These are phyloP conservation scores for Corylus avellana DNA, from an alignment of 306 rosid species.

Conservation along the genomic window DNA sequence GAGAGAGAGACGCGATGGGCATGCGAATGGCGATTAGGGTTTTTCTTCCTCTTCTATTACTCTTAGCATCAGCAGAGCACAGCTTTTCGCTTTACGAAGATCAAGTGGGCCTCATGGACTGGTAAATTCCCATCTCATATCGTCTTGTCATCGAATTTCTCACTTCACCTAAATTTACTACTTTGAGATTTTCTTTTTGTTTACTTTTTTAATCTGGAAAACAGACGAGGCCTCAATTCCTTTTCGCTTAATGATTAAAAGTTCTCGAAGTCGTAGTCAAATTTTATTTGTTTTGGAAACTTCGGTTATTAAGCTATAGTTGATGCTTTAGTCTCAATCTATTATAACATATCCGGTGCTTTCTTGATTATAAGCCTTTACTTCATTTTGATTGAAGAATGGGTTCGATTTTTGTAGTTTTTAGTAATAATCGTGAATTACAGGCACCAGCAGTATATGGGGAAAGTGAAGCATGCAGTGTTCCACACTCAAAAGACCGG, in stretches of 20 bases:
- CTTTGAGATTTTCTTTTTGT: neutral
- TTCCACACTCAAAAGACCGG: slow-evolving; percentile 89
- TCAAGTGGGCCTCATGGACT: slow-evolving; percentile 96
- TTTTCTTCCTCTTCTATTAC: slow-evolving; percentile 39
- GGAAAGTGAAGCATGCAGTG: slow-evolving; percentile 90
- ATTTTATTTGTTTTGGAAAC: neutral
- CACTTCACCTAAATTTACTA: neutral
- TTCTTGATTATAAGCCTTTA: neutral
- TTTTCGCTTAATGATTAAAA: slow-evolving; percentile 2
- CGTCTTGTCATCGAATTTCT: neutral
- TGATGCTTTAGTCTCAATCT: neutral
- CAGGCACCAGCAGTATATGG: slow-evolving; percentile 94
- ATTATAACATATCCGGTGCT: neutral
- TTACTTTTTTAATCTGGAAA: neutral
- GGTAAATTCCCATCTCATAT: slow-evolving; percentile 53
- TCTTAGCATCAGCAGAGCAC: slow-evolving; percentile 36
- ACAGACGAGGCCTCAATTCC: slow-evolving; percentile 9
- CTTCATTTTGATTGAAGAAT: neutral
- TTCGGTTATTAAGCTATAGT: neutral
- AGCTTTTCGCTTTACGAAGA: slow-evolving; percentile 74
- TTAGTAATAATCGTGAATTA: slow-evolving; percentile 15
- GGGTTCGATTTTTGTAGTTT: slow-evolving; percentile 12
- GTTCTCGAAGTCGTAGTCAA: neutral
- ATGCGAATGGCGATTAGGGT: slow-evolving; percentile 76
- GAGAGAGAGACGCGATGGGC: slow-evolving; percentile 49